Conservation (phyloP, 2,329 filamentous ascomycete genomes). For the Sarocladium strictum region DNA sequence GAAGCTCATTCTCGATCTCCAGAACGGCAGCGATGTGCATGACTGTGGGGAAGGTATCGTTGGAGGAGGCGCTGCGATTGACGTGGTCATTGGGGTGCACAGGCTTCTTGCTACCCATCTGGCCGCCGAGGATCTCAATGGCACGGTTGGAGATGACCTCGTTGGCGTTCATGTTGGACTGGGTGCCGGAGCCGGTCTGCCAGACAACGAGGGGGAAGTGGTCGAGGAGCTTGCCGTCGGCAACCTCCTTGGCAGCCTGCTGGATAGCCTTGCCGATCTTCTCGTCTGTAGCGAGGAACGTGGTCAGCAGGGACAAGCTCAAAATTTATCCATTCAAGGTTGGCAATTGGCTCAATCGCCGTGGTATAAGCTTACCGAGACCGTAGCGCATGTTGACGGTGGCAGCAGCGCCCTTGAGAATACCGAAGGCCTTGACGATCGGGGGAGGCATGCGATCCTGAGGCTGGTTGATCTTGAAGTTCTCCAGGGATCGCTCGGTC, state of each 20-base stretch:
- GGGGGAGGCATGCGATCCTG: constrained; percentile 97
- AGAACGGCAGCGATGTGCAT: constrained; percentile 99
- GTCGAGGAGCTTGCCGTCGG: constrained; percentile 86
- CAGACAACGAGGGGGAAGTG: constrained; percentile 98
- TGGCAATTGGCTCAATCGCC: neutral
- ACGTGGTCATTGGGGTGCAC: constrained; percentile 99
- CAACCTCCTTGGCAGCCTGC: constrained; percentile 89
- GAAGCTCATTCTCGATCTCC: constrained; percentile 78
- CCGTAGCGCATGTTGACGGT: constrained; percentile 94
- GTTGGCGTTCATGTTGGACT: constrained; percentile 99
- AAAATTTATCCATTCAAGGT: too few relatives aligned
- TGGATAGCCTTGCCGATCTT: constrained; percentile 90
- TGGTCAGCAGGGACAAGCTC: too few relatives aligned
- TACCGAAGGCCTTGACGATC: constrained; percentile 88
- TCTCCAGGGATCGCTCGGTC: constrained; percentile 91
- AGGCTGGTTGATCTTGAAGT: constrained; percentile 99
- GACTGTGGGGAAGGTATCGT: constrained; percentile 98
- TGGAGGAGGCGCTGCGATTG: constrained; percentile 97
- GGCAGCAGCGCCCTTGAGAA: constrained; percentile 93
- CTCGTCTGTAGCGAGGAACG: neutral
- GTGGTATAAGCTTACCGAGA: constrained; percentile 53
- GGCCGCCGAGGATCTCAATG: constrained; percentile 92
- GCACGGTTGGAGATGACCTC: constrained; percentile 99
- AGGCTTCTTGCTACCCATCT: constrained; percentile 94
- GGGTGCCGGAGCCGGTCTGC: constrained; percentile 97